Conservation (phyloP, 805 yeast species). For the Wickerhamomyces kurtzmanii region DNA sequence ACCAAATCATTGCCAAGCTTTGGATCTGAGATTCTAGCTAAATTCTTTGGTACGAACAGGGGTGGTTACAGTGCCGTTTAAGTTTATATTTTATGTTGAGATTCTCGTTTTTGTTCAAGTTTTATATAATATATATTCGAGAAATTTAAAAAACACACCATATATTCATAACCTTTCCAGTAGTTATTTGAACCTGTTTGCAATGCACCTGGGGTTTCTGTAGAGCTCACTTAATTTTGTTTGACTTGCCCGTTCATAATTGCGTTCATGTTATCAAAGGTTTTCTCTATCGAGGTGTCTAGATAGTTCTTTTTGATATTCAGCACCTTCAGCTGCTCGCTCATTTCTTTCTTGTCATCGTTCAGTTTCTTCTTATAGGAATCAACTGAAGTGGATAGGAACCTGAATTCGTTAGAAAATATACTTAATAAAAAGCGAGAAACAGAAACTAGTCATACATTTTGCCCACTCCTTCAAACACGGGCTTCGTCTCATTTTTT, state of each 20-base stretch:
- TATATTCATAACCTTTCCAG: constrained; percentile 3
- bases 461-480: constrained; percentile 85
- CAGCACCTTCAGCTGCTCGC: constrained; percentile 52
- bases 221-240: neutral
- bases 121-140: no score
- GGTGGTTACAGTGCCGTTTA: constrained; percentile 94
- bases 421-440: no score
- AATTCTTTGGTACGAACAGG: constrained; percentile 54
- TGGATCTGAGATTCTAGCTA: constrained; percentile 55
- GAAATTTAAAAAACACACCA: no score
- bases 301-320: constrained; percentile 63
- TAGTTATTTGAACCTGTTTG: constrained; percentile 1
- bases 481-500: constrained; percentile 33
- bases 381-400: constrained; percentile 32
- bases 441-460: no score
- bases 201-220: neutral
- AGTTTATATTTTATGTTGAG: constrained; percentile 4
- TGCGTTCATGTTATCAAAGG: constrained; percentile 52
- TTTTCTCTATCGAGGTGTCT: constrained; percentile 68
- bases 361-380: constrained; percentile 39
- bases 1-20: constrained; percentile 55
- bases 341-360: constrained; percentile 40
- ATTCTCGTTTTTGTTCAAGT: no score
- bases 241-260: constrained; percentile 2
- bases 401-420: no score